phyloP scores from a whole-genome alignment of 1,284 basidiomycete species.

The Sporisorium graminicola region DNA sequence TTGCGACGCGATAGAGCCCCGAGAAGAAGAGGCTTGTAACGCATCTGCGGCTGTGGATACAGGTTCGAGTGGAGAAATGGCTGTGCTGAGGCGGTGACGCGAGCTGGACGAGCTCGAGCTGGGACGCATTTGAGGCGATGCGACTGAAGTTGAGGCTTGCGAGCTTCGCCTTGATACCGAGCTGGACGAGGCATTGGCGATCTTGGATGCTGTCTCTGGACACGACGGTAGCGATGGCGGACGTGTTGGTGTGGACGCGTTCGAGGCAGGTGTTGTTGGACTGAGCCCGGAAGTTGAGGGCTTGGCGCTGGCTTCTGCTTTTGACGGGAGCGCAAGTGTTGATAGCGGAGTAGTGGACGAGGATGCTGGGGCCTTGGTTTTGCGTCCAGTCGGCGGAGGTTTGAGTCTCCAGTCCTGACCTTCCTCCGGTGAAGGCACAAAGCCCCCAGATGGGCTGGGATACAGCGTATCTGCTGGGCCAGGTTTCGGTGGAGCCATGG shows the following conservation, averaged over 20 bases:
- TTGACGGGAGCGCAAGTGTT: slow-evolving; percentile 19
- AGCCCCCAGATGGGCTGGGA: slow-evolving; percentile 55
- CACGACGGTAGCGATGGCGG: slow-evolving; percentile 45
- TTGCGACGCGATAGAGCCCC: not conserved
- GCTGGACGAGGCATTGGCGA: slow-evolving; percentile 36
- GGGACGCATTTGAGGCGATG: slow-evolving; percentile 34
- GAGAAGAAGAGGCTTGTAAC: not conserved
- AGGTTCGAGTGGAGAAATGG: slow-evolving; percentile 3
- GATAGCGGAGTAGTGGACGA: slow-evolving; percentile 5
- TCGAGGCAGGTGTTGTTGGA: slow-evolving; percentile 13
- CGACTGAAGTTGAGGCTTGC: slow-evolving; percentile 29
- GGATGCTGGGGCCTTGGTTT: slow-evolving; percentile 8
- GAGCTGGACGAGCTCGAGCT: slow-evolving; percentile 29
- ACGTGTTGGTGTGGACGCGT: slow-evolving; percentile 28
- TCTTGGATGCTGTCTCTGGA: slow-evolving; percentile 49
- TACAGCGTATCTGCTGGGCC: slow-evolving; percentile 54
- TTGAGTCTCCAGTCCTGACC: slow-evolving; percentile 58
- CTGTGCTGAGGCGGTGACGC: slow-evolving; percentile 22
- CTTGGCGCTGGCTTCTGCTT: slow-evolving; percentile 5
- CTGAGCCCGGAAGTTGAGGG: slow-evolving; percentile 16
- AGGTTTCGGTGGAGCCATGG: slow-evolving; percentile 51
- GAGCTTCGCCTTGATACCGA: slow-evolving; percentile 41
- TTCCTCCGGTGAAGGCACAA: slow-evolving; percentile 56
- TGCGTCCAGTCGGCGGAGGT: slow-evolving; percentile 48
- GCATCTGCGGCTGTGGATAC: not conserved